A percentile compares a stretch with the other conserved stretches of the same genome.
phyloP scores from a whole-genome alignment of 768 basidiomycete species.

The Coprinopsis sp. region DNA sequence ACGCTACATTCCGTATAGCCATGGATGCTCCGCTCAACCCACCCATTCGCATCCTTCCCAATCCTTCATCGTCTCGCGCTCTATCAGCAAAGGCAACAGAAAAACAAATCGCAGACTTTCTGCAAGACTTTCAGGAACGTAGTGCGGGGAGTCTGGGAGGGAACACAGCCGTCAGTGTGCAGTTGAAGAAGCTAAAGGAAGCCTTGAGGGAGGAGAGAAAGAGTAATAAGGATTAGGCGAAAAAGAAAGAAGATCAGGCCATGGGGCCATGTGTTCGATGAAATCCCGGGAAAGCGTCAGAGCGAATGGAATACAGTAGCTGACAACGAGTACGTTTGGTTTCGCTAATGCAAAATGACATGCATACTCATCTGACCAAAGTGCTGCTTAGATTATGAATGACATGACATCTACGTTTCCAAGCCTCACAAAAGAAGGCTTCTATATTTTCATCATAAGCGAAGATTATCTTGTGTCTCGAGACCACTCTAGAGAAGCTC shows the following conservation, averaged over 20 bases:
- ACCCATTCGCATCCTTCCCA: constrained; percentile 41
- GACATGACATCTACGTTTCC: too few relatives aligned
- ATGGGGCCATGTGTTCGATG: not conserved
- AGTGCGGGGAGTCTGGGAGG: constrained; percentile 45
- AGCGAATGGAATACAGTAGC: too few relatives aligned
- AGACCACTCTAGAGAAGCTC: too few relatives aligned
- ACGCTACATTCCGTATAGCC: constrained; percentile 11
- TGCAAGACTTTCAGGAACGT: constrained; percentile 45
- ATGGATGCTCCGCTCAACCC: constrained; percentile 49
- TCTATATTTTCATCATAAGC: too few relatives aligned
- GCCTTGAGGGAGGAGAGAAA: constrained; percentile 50
- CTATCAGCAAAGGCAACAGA: constrained; percentile 38
- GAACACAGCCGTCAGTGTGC: constrained; percentile 53
- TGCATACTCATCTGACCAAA: too few relatives aligned
- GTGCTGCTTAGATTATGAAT: too few relatives aligned
- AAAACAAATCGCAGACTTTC: constrained; percentile 39
- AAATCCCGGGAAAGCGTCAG: not conserved
- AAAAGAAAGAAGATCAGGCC: constrained; percentile 2
- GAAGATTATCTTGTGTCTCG: too few relatives aligned
- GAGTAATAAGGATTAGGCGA: constrained; percentile 20
- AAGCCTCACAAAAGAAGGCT: too few relatives aligned
- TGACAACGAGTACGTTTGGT: too few relatives aligned
- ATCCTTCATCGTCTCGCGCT: constrained; percentile 28
- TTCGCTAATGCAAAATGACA: too few relatives aligned
- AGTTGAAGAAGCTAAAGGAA: constrained; percentile 51